phyloP scores from a whole-genome alignment of 371 early-diverging fungal genomes.

The Apophysomyces sp. region DNA sequence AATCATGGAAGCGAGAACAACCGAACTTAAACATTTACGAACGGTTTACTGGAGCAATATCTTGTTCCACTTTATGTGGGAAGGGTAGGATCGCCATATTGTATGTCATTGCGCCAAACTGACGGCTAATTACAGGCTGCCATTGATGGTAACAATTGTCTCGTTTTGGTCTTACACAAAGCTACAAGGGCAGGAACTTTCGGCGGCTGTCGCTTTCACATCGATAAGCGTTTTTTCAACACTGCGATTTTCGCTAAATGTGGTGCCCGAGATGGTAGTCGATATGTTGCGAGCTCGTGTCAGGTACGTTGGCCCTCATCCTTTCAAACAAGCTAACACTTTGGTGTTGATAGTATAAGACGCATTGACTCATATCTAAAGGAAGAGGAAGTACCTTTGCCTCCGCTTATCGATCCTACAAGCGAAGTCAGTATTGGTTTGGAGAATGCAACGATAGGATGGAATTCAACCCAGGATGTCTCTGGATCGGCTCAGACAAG shows the following conservation, averaged over 20 bases:
- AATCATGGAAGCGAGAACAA: constrained; percentile 42
- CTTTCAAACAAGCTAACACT: neutral
- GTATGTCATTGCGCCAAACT: neutral
- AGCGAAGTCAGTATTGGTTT: constrained; percentile 40
- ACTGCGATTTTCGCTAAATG: constrained; percentile 48
- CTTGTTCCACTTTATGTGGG: neutral
- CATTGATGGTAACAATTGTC: constrained; percentile 47
- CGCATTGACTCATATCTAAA: constrained; percentile 71
- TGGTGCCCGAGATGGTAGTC: constrained; percentile 48
- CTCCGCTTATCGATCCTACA: constrained; percentile 25
- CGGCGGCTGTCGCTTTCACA: constrained; percentile 58
- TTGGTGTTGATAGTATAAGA: constrained; percentile 15
- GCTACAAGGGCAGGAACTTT: constrained; percentile 45
- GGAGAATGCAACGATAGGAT: constrained; percentile 39
- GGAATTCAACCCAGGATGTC: constrained; percentile 6
- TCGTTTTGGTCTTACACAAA: constrained; percentile 54
- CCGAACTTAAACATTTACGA: constrained; percentile 42
- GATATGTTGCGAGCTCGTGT: constrained; percentile 19
- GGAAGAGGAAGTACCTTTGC: constrained; percentile 61
- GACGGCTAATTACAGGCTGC: constrained; percentile 23
- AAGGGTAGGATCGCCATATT: neutral
- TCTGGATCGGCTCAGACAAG: neutral
- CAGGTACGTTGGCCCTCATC: constrained; percentile 10
- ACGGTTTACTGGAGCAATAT: constrained; percentile 9
- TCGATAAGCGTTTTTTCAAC: constrained; percentile 51